Percentiles rank a stretch among this genome's conserved stretches.
These are phyloP conservation scores for Starmera stellimalicola DNA, from an alignment of 1,139 yeast species.

Conservation along the genomic window DNA sequence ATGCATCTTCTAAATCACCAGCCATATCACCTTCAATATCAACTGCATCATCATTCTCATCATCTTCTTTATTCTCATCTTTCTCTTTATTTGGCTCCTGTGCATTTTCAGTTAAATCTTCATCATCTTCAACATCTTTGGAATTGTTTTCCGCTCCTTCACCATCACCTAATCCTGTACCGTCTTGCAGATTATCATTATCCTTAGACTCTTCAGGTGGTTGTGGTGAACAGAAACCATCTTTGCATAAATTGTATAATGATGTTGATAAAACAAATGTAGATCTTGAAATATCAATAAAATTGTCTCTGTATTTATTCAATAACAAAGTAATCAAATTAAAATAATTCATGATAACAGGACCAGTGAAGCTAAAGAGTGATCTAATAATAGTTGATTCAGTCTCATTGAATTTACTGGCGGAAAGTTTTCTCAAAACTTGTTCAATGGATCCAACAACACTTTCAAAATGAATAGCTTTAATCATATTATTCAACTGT, in stretches of 20 bases:
- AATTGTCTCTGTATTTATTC: slow-evolving; percentile 34
- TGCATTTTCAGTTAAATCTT: slow-evolving; percentile 82
- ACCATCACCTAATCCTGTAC: slow-evolving; percentile 98
- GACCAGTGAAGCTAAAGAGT: slow-evolving; percentile 43
- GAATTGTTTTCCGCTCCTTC: slow-evolving; percentile 78
- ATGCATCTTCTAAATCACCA: slow-evolving; percentile 75
- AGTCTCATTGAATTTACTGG: slow-evolving; percentile 27
- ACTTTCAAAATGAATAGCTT: slow-evolving; percentile 25
- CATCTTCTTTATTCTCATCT: slow-evolving; percentile 47
- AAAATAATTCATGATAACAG: slow-evolving; percentile 46
- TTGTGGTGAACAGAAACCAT: slow-evolving; percentile 92
- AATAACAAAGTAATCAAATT: slow-evolving; percentile 34
- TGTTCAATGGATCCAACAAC: slow-evolving; percentile 24
- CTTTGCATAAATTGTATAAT: slow-evolving; percentile 55
- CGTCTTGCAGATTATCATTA: slow-evolving; percentile 58
- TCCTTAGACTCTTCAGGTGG: slow-evolving; percentile 62
- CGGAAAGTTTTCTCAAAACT: slow-evolving; percentile 22
- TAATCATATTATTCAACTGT: slow-evolving; percentile 29
- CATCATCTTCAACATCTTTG: slow-evolving; percentile 87
- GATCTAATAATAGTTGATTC: slow-evolving; percentile 29
- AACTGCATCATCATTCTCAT: slow-evolving; percentile 72
- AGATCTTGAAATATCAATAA: slow-evolving; percentile 47
- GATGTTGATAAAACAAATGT: slow-evolving; percentile 49
- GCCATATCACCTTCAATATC: slow-evolving; percentile 97
- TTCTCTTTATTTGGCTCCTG: slow-evolving; percentile 76